Percentiles rank a stretch among this genome's conserved stretches.
Conservation (phyloP, 176 grass and related monocot species). For the Hsuehochloa calcarea region DNA sequence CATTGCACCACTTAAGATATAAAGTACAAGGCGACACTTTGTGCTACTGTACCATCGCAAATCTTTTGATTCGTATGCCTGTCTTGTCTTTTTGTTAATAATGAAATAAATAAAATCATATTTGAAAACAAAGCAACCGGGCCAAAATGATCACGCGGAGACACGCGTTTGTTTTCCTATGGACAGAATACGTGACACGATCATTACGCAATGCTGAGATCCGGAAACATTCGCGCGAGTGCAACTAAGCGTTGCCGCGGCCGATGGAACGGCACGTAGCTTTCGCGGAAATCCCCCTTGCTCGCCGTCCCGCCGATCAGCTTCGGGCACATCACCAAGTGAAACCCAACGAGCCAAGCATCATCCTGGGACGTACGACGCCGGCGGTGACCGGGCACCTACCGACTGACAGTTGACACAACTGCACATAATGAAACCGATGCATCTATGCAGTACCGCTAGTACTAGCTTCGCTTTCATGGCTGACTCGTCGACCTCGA, state of each 20-base stretch:
- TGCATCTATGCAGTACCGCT: neutral
- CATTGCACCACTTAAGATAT: no score
- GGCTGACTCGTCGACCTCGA: neutral
- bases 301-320: constrained; percentile 21
- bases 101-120: neutral
- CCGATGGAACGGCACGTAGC: constrained; percentile 37
- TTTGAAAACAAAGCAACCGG: neutral
- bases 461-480: neutral
- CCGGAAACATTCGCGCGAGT: neutral
- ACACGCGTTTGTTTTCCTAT: neutral
- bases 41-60: neutral
- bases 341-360: neutral
- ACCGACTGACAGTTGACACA: neutral
- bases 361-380: neutral
- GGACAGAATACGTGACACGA: neutral
- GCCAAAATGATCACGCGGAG: neutral
- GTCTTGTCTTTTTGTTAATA: neutral
- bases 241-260: neutral
- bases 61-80: neutral
- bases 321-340: constrained; percentile 11
- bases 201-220: constrained; percentile 30
- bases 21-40: neutral
- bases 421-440: neutral
- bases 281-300: constrained; percentile 19
- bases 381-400: constrained; percentile 20